Evolutionary conservation across 2,329 filamentous ascomycete genomes (phyloP).

Genomic region (Xylariaceae sp.): DNA sequence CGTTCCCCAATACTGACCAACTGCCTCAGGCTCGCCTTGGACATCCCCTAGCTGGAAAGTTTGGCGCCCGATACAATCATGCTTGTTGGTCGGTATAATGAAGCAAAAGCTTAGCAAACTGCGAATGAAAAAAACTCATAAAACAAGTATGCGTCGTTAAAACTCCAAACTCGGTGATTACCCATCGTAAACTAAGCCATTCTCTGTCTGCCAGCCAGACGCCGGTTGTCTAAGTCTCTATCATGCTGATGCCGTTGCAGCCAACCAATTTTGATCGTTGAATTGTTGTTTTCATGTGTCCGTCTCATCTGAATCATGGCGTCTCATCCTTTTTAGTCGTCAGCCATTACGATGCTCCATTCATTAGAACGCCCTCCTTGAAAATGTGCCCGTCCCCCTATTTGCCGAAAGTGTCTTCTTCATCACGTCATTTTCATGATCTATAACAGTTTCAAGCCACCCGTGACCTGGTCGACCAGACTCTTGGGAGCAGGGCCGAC

Average conservation of each 20-base stretch:
- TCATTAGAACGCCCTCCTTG: neutral
- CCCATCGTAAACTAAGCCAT: neutral
- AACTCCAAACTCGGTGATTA: neutral
- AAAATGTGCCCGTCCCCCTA: neutral
- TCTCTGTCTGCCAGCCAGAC: slow-evolving; percentile 1
- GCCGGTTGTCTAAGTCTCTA: slow-evolving; percentile 8
- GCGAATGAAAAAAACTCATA: neutral
- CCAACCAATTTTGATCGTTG: neutral
- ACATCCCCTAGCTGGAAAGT: too few species aligned
- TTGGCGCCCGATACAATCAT: too few species aligned
- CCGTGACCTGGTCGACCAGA: slow-evolving; percentile 68
- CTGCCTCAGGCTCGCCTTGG: too few species aligned
- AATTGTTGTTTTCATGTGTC: neutral
- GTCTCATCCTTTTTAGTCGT: neutral
- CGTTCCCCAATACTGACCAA: too few species aligned
- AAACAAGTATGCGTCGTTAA: neutral
- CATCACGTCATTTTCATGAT: neutral
- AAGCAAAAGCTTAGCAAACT: too few species aligned
- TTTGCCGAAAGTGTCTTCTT: neutral
- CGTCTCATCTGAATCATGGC: too few species aligned
- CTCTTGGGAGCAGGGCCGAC: slow-evolving; percentile 78
- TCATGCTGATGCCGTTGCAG: neutral
- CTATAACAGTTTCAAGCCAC: slow-evolving; percentile 31
- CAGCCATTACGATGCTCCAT: neutral
- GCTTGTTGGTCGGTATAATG: too few species aligned